Conservation (phyloP, 257 asterid species). For the Datura wrightii region DNA sequence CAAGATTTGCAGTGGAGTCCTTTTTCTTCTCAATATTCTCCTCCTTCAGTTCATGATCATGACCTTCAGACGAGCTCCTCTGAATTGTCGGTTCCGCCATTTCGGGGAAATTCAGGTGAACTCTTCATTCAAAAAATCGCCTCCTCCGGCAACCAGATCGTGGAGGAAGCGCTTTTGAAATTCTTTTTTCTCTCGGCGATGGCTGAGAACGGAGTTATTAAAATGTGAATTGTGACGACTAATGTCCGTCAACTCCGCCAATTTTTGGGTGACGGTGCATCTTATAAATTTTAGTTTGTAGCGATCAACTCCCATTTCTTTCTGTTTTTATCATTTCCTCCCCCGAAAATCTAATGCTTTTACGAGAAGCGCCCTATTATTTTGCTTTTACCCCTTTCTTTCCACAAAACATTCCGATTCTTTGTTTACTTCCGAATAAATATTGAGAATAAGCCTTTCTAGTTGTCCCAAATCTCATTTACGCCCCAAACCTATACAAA, state of each 20-base stretch:
- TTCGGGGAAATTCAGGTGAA: conserved; percentile 30
- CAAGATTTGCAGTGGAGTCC: conserved; percentile 64
- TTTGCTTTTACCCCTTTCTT: neutral
- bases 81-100: conserved; percentile 65
- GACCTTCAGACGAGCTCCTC: conserved; percentile 42
- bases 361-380: neutral
- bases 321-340: neutral
- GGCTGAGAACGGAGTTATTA: neutral
- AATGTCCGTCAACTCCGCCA: neutral
- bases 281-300: neutral
- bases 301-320: neutral
- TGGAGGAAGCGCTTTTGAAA: conserved; percentile 27
- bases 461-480: conserved; percentile 10
- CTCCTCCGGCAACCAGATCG: conserved; percentile 30
- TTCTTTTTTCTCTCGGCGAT: neutral
- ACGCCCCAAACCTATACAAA: neutral
- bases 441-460: neutral
- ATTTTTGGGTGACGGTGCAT: conserved; percentile 25
- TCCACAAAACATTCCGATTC: neutral
- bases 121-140: conserved; percentile 28
- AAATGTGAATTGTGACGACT: conserved; percentile 2
- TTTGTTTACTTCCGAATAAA: neutral
- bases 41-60: conserved; percentile 45
- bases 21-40: conserved; percentile 45
- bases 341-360: neutral